Evolutionary conservation across 148 eudicot genomes (phyloP).

Genomic region (Polygonum aviculare): DNA sequence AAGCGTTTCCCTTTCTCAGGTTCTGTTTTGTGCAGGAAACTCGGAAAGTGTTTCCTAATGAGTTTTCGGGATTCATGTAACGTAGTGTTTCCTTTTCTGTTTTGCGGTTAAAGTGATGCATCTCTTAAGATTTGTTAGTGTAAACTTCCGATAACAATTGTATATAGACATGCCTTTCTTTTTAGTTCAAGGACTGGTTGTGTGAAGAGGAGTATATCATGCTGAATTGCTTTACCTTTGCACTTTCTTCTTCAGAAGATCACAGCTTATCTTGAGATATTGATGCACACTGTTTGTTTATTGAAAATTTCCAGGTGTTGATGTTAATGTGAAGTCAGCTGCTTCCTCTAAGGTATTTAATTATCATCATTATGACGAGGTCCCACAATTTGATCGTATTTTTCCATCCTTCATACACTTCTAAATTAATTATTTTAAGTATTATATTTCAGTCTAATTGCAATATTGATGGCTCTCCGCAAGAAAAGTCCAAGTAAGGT

Average conservation of each 20-base stretch:
- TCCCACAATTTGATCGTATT: background rate
- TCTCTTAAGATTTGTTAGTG: background rate
- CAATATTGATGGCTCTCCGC: constrained; percentile 26
- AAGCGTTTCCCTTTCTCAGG: no score
- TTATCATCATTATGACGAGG: constrained; percentile 7
- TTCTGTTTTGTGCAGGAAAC: no score
- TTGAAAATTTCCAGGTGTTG: constrained; percentile 25
- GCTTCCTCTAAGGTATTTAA: constrained; percentile 35
- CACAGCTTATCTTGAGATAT: background rate
- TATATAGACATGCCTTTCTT: background rate
- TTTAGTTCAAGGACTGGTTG: background rate
- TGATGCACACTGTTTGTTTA: constrained; percentile 7
- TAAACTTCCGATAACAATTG: background rate
- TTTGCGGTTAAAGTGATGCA: background rate
- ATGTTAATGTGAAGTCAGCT: constrained; percentile 28
- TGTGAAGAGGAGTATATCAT: background rate
- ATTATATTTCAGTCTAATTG: constrained; percentile 19
- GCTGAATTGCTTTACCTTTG: background rate
- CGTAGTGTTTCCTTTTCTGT: no score
- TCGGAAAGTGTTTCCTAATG: no score
- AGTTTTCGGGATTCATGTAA: no score
- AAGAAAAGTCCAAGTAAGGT: constrained; percentile 68
- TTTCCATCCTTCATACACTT: background rate
- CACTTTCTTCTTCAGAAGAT: background rate
- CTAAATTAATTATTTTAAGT: background rate